Evolutionary conservation across 2,329 filamentous ascomycete species (phyloP), one percentile per base, ranked within the genome.

Genomic region (Malbranchea zuffiana): DNA sequence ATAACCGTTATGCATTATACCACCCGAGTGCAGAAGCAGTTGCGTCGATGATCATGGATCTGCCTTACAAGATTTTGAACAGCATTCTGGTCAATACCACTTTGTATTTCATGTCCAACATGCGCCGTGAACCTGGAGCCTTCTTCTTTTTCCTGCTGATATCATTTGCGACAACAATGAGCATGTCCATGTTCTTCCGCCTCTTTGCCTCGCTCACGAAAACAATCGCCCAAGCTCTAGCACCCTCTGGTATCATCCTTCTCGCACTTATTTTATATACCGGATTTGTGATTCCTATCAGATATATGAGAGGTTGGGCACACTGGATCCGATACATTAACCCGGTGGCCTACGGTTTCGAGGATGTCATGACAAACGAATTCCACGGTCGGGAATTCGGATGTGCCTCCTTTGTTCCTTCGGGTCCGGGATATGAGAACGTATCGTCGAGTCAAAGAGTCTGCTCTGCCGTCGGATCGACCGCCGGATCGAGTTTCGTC

Each of bases 51-150:
- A 70, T 85, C 42, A 76, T 82, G 0, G 87, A 94, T 50, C 61
- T 93, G 61, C 87, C 87, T 0, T 83, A 84, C 60, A 94, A 90
- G 59, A 59, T 92, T 10, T 20, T 60, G n/a, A 87, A 86, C 49
- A 62, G 74, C 1, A 69, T 90, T 44, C 60, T 72, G 3, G 92
- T 92, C 68, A 90, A 93, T 54, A 37, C 86, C 18, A 69, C 74
- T 1, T 60, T 94, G 3, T 94, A 94, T 63, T 94, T 94, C 61
- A 79, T 94, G 75, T 80, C 82, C 0, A 81, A 86, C 45, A 65
- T 95, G 21, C 74, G 81, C 39, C 72, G 84, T 33, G 76, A 80
- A 46, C 65, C 82, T 0, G 80, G 78, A 2, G 61, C 77, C 0
- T 94, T 90, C 67, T 94, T 93, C 68, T 82, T 85, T 62, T 93